These are phyloP conservation scores for Backusella liffmaniae DNA, from an alignment of 192 early-diverging fungal species.

Conservation along the genomic window DNA sequence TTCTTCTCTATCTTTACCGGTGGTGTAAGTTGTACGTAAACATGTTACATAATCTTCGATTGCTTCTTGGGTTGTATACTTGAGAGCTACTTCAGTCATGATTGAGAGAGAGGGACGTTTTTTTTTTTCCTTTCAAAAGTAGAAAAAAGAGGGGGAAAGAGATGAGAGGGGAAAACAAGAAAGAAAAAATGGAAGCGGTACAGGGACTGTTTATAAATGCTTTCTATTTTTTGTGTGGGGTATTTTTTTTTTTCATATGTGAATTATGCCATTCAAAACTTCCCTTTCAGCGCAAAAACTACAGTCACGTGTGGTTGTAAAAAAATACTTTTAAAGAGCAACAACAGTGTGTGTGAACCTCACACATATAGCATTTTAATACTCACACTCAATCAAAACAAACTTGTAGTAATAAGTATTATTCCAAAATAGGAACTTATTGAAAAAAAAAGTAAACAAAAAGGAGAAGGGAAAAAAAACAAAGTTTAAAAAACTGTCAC, in stretches of 20 bases:
- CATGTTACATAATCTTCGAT: constrained; percentile 4
- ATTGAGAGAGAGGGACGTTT: not conserved
- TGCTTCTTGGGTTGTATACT: not conserved
- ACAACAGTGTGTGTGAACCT: not conserved
- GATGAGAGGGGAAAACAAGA: not conserved
- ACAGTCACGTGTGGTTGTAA: not conserved
- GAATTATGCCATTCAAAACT: not conserved
- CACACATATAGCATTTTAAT: not conserved
- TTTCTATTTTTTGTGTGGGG: not conserved
- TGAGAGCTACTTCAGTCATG: not conserved
- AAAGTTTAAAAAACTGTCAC: not conserved
- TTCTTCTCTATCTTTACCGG: not conserved
- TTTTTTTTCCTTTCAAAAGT: not conserved
- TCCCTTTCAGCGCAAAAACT: not conserved
- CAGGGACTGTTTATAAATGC: not conserved
- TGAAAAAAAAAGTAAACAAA: constrained; percentile 4
- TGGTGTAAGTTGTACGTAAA: constrained; percentile 6
- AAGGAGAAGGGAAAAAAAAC: not conserved
- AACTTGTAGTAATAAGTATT: constrained; percentile 8
- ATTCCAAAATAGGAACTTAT: constrained; percentile 8
- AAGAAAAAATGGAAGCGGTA: not conserved
- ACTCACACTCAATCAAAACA: not conserved
- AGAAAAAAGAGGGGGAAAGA: not conserved
- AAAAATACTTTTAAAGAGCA: not conserved
- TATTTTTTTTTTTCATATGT: constrained; percentile 4